Conservation (phyloP, 345 rosid species). For the Atalantia buxifolia region DNA sequence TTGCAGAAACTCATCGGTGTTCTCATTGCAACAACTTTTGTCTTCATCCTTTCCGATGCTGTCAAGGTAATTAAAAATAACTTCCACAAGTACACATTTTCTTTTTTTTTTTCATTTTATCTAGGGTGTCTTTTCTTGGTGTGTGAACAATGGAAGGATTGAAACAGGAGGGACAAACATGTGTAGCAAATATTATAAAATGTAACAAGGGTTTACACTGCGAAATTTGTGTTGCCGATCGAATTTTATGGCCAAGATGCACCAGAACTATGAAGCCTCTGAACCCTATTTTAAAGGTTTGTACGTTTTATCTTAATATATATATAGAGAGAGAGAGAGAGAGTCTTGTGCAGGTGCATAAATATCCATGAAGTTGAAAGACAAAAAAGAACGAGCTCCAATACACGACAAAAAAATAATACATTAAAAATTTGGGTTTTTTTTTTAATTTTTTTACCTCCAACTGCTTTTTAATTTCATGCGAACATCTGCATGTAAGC, state of each 20-base stretch:
- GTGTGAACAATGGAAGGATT: background rate
- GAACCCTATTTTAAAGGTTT: slow-evolving; percentile 58
- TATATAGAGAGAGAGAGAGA: no score
- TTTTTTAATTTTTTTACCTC: no score
- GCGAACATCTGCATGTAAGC: no score
- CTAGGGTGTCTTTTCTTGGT: background rate
- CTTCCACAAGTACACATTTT: background rate
- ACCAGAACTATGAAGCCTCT: slow-evolving; percentile 49
- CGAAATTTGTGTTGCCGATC: slow-evolving; percentile 60
- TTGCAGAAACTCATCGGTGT: slow-evolving; percentile 33
- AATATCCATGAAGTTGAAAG: no score
- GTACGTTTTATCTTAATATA: background rate
- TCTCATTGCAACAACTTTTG: slow-evolving; percentile 28
- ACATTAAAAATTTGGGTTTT: no score
- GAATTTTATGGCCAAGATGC: slow-evolving; percentile 72
- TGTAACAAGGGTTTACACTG: slow-evolving; percentile 75
- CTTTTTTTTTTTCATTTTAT: background rate
- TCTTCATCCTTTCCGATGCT: slow-evolving; percentile 47
- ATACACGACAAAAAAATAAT: no score
- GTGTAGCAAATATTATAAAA: slow-evolving; percentile 36
- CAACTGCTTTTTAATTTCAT: no score
- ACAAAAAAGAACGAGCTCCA: no score
- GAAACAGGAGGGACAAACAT: slow-evolving; percentile 73
- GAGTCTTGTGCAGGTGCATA: no score
- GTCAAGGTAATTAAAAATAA: slow-evolving; percentile 41